phyloP scores from a whole-genome alignment of 345 rosid species.

The Abelmoschus esculentus region DNA sequence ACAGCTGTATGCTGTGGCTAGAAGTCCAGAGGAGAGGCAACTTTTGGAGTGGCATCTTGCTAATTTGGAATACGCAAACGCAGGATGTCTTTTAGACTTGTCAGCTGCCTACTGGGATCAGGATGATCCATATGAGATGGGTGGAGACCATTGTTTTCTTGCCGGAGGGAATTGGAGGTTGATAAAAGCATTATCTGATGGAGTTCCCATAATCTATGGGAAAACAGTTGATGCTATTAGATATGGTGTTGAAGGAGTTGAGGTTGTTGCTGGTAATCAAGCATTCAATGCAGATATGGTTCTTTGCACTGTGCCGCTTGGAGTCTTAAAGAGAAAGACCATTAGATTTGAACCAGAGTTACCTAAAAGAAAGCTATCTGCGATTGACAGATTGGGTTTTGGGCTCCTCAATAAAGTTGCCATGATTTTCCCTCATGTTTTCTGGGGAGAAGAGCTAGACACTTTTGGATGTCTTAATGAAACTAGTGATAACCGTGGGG shows the following conservation, averaged over 20 bases:
- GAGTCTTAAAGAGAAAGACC: constrained; percentile 67
- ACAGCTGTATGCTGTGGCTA: constrained; percentile 59
- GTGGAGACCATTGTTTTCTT: constrained; percentile 97
- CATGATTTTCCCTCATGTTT: constrained; percentile 77
- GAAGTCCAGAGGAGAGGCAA: constrained; percentile 53
- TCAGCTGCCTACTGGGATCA: constrained; percentile 98
- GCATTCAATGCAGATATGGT: constrained; percentile 71
- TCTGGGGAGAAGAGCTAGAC: constrained; percentile 93
- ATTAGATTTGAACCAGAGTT: constrained; percentile 83
- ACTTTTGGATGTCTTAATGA: constrained; percentile 81
- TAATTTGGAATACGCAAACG: constrained; percentile 93
- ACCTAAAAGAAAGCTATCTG: constrained; percentile 71
- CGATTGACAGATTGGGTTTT: constrained; percentile 85
- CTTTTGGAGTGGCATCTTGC: constrained; percentile 96
- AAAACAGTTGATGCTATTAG: constrained; percentile 49
- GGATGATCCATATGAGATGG: constrained; percentile 99
- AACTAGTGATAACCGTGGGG: constrained; percentile 61
- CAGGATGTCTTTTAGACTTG: constrained; percentile 81
- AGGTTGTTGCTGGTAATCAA: constrained; percentile 57
- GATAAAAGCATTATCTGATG: constrained; percentile 76
- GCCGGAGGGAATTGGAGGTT: constrained; percentile 95
- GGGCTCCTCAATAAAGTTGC: constrained; percentile 97
- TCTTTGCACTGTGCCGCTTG: constrained; percentile 90
- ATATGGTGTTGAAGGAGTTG: constrained; percentile 55
- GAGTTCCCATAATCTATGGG: constrained; percentile 69